Evolutionary conservation across 306 rosid species (phyloP), one percentile per base, ranked within the genome.

Genomic region (Fragaria vesca): DNA sequence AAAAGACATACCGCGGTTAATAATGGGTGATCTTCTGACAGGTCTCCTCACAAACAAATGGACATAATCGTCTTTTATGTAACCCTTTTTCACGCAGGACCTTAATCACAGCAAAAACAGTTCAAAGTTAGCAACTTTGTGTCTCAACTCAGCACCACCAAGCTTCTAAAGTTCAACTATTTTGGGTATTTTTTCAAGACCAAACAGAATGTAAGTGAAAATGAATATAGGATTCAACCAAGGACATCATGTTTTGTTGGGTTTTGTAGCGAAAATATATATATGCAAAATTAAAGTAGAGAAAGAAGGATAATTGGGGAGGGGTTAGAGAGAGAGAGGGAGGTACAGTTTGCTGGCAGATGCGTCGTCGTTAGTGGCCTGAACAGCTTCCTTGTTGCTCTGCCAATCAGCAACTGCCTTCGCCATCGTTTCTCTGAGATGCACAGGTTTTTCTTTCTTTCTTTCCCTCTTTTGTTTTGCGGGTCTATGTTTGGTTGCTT

Each of bases 41-140:
- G 97, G 97, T 65, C 85, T 93, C 86, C 93, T 87, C 17, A 96
- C 98, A 81, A 96, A 96, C 46, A 93, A 86, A 67, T 90, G 98
- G 79, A 90, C 61, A 76, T 91, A 90, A 50, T 92, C 99, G 72
- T 96, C 99, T 82, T 89, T 96, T 96, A 93, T 93, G 87, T 92
- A 96, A 62, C 97, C 96, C 88, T 91, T 96, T 78, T 86, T 93
- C 80, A 96, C 93, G 76, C 99, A 96, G 20, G 99, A 96, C 90
- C 99, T 96, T 51, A 76, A 3, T 57, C 36, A 24, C 81, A 52
- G 1, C 47, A 36, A 61, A 82, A 9, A 50, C 72, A 86, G 47
- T 62, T 75, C 65, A 54, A 68, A 28, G 74, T 76, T 32, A 78
- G 66, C 47, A 71, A 74, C 43, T 73, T 52, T 78, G 80, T 46